These are phyloP conservation scores for Solanum rostratum DNA, from an alignment of 257 asterid genomes.

Conservation along the genomic window DNA sequence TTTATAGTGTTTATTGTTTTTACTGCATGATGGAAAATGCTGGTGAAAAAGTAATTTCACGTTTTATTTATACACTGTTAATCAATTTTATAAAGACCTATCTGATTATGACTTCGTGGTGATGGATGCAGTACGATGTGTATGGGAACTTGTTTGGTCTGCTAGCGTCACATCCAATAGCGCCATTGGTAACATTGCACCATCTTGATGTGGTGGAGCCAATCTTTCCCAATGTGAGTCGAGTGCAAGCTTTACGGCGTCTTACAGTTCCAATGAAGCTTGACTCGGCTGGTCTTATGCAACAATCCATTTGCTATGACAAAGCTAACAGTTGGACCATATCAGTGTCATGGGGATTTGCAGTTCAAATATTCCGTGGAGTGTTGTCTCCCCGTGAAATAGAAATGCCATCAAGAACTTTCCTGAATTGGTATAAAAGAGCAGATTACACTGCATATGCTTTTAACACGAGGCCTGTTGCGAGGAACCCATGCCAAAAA, in stretches of 20 bases:
- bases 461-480: slow-evolving; percentile 77
- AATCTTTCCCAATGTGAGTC: slow-evolving; percentile 60
- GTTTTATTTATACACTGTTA: background rate
- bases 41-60: background rate
- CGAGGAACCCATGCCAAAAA: slow-evolving; percentile 72
- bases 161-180: slow-evolving; percentile 61
- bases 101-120: slow-evolving; percentile 10
- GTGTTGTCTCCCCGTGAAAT: slow-evolving; percentile 67
- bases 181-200: slow-evolving; percentile 74
- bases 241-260: slow-evolving; percentile 42
- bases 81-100: background rate
- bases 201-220: slow-evolving; percentile 88
- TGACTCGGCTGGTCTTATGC: slow-evolving; percentile 72
- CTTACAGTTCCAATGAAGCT: slow-evolving; percentile 50
- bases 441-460: slow-evolving; percentile 81
- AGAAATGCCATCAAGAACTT: slow-evolving; percentile 83
- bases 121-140: slow-evolving; percentile 52
- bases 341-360: slow-evolving; percentile 85
- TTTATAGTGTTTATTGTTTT: background rate
- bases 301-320: slow-evolving; percentile 86
- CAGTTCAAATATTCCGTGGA: slow-evolving; percentile 72
- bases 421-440: slow-evolving; percentile 74
- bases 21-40: background rate
- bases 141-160: slow-evolving; percentile 69
- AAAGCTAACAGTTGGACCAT: slow-evolving; percentile 40